Conservation (phyloP, 305 asterid genomes). For the Fraxinus sp. region DNA sequence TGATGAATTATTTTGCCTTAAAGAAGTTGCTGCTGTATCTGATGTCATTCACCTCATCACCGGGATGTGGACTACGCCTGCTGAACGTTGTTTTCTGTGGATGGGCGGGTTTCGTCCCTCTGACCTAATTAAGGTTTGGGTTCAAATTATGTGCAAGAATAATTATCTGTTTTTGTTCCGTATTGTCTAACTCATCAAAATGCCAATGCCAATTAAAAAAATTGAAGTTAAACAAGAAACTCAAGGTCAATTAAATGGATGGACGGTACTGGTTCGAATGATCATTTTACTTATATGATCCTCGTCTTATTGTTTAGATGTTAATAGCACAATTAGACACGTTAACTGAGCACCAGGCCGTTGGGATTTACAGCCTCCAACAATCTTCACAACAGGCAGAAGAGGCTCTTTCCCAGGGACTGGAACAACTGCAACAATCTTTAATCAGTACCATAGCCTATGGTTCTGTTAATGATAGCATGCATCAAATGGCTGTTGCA, state of each 20-base stretch:
- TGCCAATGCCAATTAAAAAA: not conserved
- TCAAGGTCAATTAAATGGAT: not conserved
- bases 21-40: conserved; percentile 73
- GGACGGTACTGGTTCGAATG: not conserved
- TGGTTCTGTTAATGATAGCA: conserved; percentile 56
- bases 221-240: no score
- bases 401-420: conserved; percentile 85
- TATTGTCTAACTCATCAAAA: not conserved
- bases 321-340: conserved; percentile 72
- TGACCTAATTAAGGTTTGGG: conserved; percentile 72
- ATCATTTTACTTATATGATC: not conserved
- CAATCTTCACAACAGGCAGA: conserved; percentile 92
- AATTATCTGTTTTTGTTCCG: not conserved
- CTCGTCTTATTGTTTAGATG: conserved; percentile 47
- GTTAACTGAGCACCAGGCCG: conserved; percentile 83
- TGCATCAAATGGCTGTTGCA: conserved; percentile 91
- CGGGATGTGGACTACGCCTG: conserved; percentile 90
- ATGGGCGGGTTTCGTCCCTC: conserved; percentile 96
- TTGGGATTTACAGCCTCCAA: conserved; percentile 83
- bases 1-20: conserved; percentile 71
- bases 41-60: conserved; percentile 84
- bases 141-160: not conserved
- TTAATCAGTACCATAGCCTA: conserved; percentile 60
- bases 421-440: conserved; percentile 88
- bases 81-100: conserved; percentile 94